Evolutionary conservation across 164 flowering plant genomes (phyloP).

Genomic region (Dillenia suffruticosa): DNA sequence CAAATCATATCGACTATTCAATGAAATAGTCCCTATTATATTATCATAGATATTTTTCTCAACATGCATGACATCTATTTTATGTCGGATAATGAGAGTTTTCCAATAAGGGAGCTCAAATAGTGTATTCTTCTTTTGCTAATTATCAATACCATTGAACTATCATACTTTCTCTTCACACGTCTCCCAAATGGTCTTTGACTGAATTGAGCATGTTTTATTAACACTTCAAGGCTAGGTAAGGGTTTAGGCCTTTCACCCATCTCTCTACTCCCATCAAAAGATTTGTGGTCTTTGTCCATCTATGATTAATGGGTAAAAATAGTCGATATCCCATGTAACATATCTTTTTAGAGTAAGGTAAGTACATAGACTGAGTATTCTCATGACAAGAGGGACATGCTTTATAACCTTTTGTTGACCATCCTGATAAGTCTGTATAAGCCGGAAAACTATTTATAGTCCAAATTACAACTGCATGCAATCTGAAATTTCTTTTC

Average conservation of each 20-base stretch:
- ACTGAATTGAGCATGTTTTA: too few relatives aligned
- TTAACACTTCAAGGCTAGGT: too few relatives aligned
- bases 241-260: too few relatives aligned
- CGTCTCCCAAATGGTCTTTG: too few relatives aligned
- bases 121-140: too few relatives aligned
- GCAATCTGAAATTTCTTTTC: not conserved
- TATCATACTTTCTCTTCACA: too few relatives aligned
- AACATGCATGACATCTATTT: not conserved
- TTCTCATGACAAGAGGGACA: constrained; percentile 3
- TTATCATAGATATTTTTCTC: not conserved
- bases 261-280: not conserved
- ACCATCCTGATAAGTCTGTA: not conserved
- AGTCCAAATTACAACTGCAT: not conserved
- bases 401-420: not conserved
- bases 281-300: constrained; percentile 1
- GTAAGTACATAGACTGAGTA: not conserved
- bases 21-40: not conserved
- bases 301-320: not conserved
- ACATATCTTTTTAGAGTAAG: not conserved
- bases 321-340: not conserved
- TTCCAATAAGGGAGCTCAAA: too few relatives aligned
- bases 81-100: not conserved
- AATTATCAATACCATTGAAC: too few relatives aligned
- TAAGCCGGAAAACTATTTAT: not conserved
- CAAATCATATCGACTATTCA: not conserved